Base-by-base conservation (phyloP, 441 rosid genomes). In the Metrosideros polymorpha region DNA sequence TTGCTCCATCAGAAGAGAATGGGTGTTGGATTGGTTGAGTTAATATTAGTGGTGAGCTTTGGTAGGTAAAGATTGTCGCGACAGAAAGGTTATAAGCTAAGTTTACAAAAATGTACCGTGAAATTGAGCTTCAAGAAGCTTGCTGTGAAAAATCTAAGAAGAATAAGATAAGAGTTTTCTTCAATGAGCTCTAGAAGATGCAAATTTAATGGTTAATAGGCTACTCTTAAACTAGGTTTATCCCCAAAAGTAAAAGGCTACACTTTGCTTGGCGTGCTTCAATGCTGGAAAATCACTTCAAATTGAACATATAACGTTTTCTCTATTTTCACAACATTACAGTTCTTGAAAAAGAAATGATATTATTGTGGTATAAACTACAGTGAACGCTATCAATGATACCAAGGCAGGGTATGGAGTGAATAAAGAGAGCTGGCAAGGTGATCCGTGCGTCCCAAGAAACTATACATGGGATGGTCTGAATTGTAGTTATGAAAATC, bases 391-490 rank as follows among this genome's bases (percentile, higher is more conserved):
- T 13, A 90, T 94, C 75, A 87, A 88, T 89, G 87, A 86, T 18
- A 90, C 93, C 85, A 93, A 88, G 87, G 79, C 85, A 82, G 86
- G 27, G 12, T 94, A 93, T 85, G 61, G 43, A 6, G 88, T 92
- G 84, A 85, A 29, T 27, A 89, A 86, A 12, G 55, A 61, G 84
- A 86, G 76, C 9, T 95, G 96, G 97, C 90, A 84, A 56, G 96
- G 98, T 47, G 98, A 95, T 90, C 97, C 97, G 24, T 94, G 97
- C 77, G 84, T 84, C 7, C 95, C 97, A 42, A 63, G 29, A 35
- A 84, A 85, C 13, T 89, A 83, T 71, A 83, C 92, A 53, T 95
- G 97, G 97, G 92, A 92, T 85, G 95, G 95, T 83, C 39, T 95
- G 19, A 86, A 86, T 84, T 94, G 96, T 91, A 92, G 88, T 82